Evolutionary conservation across 768 basidiomycete genomes (phyloP), one percentile per base, ranked within the genome.

Genomic region (Auricularia sp.): DNA sequence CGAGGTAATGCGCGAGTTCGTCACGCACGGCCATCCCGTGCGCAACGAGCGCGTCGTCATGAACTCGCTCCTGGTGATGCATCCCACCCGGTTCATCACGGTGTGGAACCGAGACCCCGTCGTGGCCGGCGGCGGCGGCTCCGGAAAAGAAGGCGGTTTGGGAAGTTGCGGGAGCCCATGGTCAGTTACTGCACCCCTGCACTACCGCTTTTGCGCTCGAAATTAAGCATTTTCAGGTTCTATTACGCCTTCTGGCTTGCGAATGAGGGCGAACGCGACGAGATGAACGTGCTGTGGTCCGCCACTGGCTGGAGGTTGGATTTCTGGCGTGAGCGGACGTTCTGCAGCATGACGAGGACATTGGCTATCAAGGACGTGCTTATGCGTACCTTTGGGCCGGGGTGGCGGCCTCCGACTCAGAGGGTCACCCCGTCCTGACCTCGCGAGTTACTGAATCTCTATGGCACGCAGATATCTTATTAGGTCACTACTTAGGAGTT

Each of bases 21-120:
- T 84, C 51, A 70, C 72, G 5, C 73, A 71, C 18, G 74, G 74
- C 18, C 68, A 75, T 10, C 84, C 85, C 68, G 81, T 83, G 18
- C 83, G 83, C 5, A 83, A 83, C 69, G 85, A 85, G 71, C 81
- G 85, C 69, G 79, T 80, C 0, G 66, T 86, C 45, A 80, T 84
- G 70, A 85, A 81, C 67, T 72, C 78, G 1, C 69, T 82, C 62
- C 68, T 82, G 64, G 67, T 80, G 37, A 77, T 83, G 44, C 77
- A 78, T 70, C 79, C 84, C 1, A 69, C 75, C 3, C 78, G 79
- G n/a, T 74, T 85, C 70, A 69, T 81, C 34, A 75, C 79, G 1
- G 76, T 83, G 24, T 81, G 78, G 77, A 69, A 72, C 8, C 68
- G 68, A 36, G 71, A 73, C 67, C 68, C 67, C 56, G 44, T 39